phyloP scores from a whole-genome alignment of 225 moss, liverwort and hornwort species.

The Physcomitrium patens region DNA sequence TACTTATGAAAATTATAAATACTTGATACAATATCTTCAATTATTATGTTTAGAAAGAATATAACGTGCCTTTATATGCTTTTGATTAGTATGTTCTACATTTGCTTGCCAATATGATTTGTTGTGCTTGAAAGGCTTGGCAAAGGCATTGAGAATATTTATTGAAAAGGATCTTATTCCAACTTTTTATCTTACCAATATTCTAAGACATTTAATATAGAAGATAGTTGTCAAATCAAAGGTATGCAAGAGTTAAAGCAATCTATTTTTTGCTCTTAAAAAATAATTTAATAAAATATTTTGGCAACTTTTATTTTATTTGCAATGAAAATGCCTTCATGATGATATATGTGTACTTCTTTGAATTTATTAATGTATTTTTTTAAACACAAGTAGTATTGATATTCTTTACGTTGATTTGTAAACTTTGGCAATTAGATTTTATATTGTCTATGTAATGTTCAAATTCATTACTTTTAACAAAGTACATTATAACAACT shows the following conservation, averaged over 20 bases:
- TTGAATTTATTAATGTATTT: no score
- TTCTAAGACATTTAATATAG: slow-evolving; percentile 50
- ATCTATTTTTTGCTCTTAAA: not conserved
- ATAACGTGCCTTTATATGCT: not conserved
- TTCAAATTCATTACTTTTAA: slow-evolving; percentile 84
- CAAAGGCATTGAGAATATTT: slow-evolving; percentile 84
- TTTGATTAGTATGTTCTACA: slow-evolving; percentile 4
- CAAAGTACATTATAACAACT: slow-evolving; percentile 77
- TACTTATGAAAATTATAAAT: not conserved
- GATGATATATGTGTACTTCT: not conserved
- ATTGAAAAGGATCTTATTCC: slow-evolving; percentile 78
- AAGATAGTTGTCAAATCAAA: slow-evolving; percentile 85
- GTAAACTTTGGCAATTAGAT: slow-evolving; percentile 80
- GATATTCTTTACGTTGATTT: slow-evolving; percentile 24
- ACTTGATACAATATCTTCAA: not conserved
- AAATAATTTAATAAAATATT: not conserved
- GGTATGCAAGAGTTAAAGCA: slow-evolving; percentile 44
- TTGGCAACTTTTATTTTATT: no score
- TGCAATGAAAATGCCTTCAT: no score
- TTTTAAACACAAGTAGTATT: slow-evolving; percentile 19
- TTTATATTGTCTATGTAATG: slow-evolving; percentile 78
- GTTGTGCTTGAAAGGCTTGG: slow-evolving; percentile 88
- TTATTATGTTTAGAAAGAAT: slow-evolving; percentile 12
- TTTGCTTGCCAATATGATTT: slow-evolving; percentile 78
- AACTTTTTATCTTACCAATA: slow-evolving; percentile 53